Percentiles rank a stretch among this genome's conserved stretches.
Evolutionary conservation across 768 basidiomycete genomes (phyloP).

Genomic region (Cantharellus anzutake): DNA sequence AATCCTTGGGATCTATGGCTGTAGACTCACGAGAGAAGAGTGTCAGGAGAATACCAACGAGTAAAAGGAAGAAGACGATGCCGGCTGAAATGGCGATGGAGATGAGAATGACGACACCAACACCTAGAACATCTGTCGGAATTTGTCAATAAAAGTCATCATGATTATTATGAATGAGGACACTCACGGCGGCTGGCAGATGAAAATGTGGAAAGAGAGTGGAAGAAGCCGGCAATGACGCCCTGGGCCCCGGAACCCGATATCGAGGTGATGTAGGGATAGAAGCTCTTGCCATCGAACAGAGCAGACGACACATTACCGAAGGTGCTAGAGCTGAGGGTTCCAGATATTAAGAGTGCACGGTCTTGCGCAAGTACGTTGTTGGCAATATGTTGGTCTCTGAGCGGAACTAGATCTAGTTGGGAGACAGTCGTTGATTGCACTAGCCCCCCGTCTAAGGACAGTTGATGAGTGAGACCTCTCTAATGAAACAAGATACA

Average conservation of each 20-base stretch:
- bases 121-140: conserved; percentile 59
- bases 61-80: conserved; percentile 69
- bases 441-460: background rate
- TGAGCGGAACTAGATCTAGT: conserved; percentile 77
- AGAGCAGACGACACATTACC: conserved; percentile 73
- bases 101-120: conserved; percentile 87
- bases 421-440: conserved; percentile 50
- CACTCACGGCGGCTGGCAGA: conserved; percentile 51
- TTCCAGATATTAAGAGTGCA: conserved; percentile 77
- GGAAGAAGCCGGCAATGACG: conserved; percentile 59
- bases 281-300: conserved; percentile 66
- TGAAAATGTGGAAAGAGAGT: conserved; percentile 58
- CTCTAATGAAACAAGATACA: conserved; percentile 11
- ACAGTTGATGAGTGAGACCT: background rate
- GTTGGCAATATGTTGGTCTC: conserved; percentile 50
- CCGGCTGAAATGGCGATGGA: conserved; percentile 95
- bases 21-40: conserved; percentile 58
- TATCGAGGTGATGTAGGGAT: conserved; percentile 64
- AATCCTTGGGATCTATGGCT: conserved; percentile 38
- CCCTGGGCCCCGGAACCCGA: conserved; percentile 49
- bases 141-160: background rate
- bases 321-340: conserved; percentile 42
- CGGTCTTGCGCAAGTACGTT: conserved; percentile 65
- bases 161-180: conserved; percentile 5
- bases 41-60: conserved; percentile 78